Base-by-base conservation (phyloP, 2,329 filamentous ascomycete species). In the Fusarium nygamai region DNA sequence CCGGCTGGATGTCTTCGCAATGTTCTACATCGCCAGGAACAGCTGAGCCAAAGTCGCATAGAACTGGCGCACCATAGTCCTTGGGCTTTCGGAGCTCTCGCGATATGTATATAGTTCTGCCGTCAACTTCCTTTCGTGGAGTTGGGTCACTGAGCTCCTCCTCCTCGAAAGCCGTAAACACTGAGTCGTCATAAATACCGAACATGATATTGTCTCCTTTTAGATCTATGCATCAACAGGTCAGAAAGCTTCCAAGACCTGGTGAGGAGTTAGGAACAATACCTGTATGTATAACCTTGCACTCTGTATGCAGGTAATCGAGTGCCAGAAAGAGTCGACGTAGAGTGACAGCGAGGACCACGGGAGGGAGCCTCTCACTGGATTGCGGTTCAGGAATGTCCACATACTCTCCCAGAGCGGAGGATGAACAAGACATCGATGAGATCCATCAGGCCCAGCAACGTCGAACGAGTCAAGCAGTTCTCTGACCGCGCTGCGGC, bases 1-100 rank as follows among this genome's bases (percentile, higher is more conserved):
- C 71, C 1, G 85, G 85, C 64, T 86, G 84, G 4, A 84, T 74
- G 46, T 84, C 80, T 12, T 82, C 78, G 9, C 44, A 41, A 60
- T 85, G 83, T 2, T 72, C 51, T 12, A 17, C 13, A 19, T 81
- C 81, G 10, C 84, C 84, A 0, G 29, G 1, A 17, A 86, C 78
- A 14, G 85, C 86, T 0, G 85, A 85, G 19, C 86, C 86, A 71
- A 89, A 86, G 70, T 89, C 87, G 65, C 86, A 87, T 12, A 88
- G 79, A 2, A 87, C 79, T 0, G 83, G 82, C 1, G 72, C 76
- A 2, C 83, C 83, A 34, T 68, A 62, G 13, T 72, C 50, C 10
- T 78, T 79, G 2, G 83, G 82, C 58, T 81, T 77, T 66, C 71
- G 61, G 9, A 87, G 80, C 27, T 81, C 75, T 8, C 82, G 83